Evolutionary conservation across 352 stramenopile genomes (phyloP), one percentile per base, ranked within the genome.

Genomic region (Phytophthora constricta): DNA sequence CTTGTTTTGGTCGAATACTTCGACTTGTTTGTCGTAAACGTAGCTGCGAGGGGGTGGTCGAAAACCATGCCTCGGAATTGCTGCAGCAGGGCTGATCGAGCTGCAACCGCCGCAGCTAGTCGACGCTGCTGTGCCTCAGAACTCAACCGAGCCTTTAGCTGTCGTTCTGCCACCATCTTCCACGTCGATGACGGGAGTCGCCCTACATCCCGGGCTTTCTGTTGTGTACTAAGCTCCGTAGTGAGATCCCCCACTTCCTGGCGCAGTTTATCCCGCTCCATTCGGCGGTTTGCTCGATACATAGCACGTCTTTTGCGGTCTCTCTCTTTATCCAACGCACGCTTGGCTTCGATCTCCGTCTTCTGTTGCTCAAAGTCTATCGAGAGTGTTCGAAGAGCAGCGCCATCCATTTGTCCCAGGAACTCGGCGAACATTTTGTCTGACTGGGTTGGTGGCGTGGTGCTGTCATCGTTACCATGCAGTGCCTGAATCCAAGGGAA

Each of bases 221-320:
- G 28, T 3, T 3, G 28, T 16, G 59, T 16, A 9, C 5, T 9
- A 17, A 73, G 39, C 16, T 69, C 31, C 11, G 28, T 11, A 17
- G 66, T 55, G 11, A 78, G 37, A 41, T 68, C 62, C 3, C 4
- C 41, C 31, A 62, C 46, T 19, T 70, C 31, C 20, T 17, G 4
- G 0, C 31, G 51, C 26, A 78, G 27, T 31, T 61, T 50, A 20
- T 56, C 31, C 7, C 65, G 46, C 31, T 79, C 58, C 10, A 48
- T 28, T 53, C 62, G 65, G 34, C 54, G 58, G 3, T 45, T 55
- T 26, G 65, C 52, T 13, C 69, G 69, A 20, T 73, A 70, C 19
- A 25, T 23, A 17, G 55, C 53, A 26, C 58, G 57, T 33, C 52
- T 54, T 9, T 52, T 55, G 14, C 50, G 58, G 45, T 68, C 31